Evolutionary conservation across 148 eudicot species (phyloP), one percentile per base, ranked within the genome.

Genomic region (Chenopodium formosanum): DNA sequence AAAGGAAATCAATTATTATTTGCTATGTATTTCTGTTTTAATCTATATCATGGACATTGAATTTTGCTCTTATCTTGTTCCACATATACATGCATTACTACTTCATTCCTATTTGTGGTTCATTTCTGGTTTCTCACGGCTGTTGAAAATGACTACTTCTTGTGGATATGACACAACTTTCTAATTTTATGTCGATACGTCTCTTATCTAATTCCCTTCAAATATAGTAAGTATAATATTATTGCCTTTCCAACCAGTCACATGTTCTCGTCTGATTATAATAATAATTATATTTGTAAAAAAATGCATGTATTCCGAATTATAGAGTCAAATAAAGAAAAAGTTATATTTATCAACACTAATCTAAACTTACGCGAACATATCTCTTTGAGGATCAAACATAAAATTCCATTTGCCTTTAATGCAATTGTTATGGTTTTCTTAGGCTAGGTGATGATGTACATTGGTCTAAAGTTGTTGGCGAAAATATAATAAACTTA

Each of bases 391-490:
- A 13, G 34, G 46, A 69, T 12, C 46, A 32, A 69, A 69, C 72
- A 3, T 7, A 69, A 32, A 13, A 37, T 31, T 31, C 46, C 72
- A 13, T 37, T 2, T 65, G 4, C 3, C 27, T 29, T 12, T 2
- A 31, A 1, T 16, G 5, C 16, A 3, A 13, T 29, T 14, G n/a
- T 69, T 27, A 69, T 31, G 46, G 1, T 11, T 32, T 69, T 16
- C 17, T 69, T 69, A 69, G 34, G 72, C 71, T 14, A 69, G 20
- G 9, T 68, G 40, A 68, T 14, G 19, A 68, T 2, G 2, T 3
- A 63, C 9, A 37, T 17, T 70, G 47, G 68, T 56, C 50, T 79
- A 70, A 70, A 70, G 27, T 79, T 32, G 75, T 32, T 6, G 75
- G 53, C 34, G 1, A 19, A n/a, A 58, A 71, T 37, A 23, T 25